Conservation (phyloP, 441 rosid species). For the Arabidopsis lyrata region DNA sequence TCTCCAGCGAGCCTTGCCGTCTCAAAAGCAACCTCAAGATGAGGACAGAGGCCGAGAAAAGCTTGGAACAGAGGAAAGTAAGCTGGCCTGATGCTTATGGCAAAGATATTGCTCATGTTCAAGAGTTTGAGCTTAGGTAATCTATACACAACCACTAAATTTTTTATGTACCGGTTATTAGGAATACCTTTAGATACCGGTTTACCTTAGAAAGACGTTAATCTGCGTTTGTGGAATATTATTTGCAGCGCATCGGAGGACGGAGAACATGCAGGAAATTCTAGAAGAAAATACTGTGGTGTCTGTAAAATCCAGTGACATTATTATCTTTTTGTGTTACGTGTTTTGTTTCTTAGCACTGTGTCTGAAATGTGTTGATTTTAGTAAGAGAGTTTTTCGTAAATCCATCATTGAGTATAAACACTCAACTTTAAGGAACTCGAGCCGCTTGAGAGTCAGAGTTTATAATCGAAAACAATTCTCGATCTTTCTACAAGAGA, state of each 20-base stretch:
- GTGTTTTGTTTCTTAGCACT: background rate
- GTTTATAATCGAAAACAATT: background rate
- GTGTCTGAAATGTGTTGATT: constrained; percentile 14
- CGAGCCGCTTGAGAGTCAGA: background rate
- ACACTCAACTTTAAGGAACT: constrained; percentile 1
- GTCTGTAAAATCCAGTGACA: constrained; percentile 71
- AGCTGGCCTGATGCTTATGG: constrained; percentile 87
- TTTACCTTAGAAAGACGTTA: constrained; percentile 2
- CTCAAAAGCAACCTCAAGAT: constrained; percentile 69
- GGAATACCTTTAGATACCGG: constrained; percentile 15
- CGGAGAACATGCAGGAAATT: constrained; percentile 60
- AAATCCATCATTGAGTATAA: background rate
- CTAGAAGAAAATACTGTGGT: constrained; percentile 56
- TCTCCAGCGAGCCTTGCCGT: constrained; percentile 44
- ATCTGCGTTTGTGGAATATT: constrained; percentile 15
- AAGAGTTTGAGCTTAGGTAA: constrained; percentile 80
- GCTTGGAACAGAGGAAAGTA: constrained; percentile 65
- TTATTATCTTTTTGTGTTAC: background rate
- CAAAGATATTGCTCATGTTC: constrained; percentile 78
- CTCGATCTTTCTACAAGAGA: too few species aligned
- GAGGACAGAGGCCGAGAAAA: constrained; percentile 43
- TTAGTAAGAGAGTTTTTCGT: background rate
- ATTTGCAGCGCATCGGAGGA: constrained; percentile 62
- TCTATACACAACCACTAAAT: background rate
- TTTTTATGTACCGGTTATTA: background rate